Evolutionary conservation across 805 yeast species (phyloP), one percentile per base, ranked within the genome.

Genomic region (Maudiozyma saulgeensis): DNA sequence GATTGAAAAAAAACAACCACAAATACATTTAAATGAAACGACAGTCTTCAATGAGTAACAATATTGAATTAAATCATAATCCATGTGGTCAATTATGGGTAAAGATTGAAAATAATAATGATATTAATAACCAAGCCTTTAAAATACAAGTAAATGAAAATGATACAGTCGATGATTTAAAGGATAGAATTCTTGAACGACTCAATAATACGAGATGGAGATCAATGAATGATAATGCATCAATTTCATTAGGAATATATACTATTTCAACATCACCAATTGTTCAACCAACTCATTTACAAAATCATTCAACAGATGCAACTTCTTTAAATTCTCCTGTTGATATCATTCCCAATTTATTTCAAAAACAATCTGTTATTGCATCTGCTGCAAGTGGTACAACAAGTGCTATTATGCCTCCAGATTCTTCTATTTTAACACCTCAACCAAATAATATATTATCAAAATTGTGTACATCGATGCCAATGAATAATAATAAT

Each of bases 91-190:
- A 9, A 28, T 46, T 61, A n/a, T 61, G 66, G 66, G 46, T 60
- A n/a, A 55, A 55, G 51, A 38, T 60, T 19, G 51, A 51, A 11
- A 16, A 38, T 35, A 35, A 44, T 6, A 51, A 49, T 16, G 59
- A 56, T 28, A 31, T 39, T 1, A 51, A 51, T 7, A 16, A 53
- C 41, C 54, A 63, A 45, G 85, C 97, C 2, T 87, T 96, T 0
- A 78, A 95, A 1, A 67, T 90, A 6, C 62, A 72, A 50, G 83
- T 86, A 18, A 71, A 72, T 16, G 79, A 79, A 31, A 61, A 65
- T 19, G 91, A 86, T 60, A 74, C 89, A 1, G 76, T 90, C 5
- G 98, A 90, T 64, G 96, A 91, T 64, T 70, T 90, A 57, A 90
- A 90, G 59, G 68, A 74, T 11, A 74, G 79, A 51, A 74, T 90